Evolutionary conservation across 2,329 filamentous ascomycete genomes (phyloP).

Genomic region (Plenodomus biglobosus): DNA sequence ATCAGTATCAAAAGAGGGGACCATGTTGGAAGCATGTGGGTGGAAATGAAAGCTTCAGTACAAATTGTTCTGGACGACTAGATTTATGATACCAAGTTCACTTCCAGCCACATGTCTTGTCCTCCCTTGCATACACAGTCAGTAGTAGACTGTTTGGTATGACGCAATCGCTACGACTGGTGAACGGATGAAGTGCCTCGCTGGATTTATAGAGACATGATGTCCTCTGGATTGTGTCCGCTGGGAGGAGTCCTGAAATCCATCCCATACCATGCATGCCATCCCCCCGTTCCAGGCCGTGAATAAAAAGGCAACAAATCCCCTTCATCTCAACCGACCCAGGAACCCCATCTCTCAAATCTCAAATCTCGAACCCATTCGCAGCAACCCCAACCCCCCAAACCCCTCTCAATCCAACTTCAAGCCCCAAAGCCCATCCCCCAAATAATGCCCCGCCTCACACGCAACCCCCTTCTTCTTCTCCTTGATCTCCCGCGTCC

Average conservation of each 20-base stretch:
- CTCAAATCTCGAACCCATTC: neutral
- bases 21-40: neutral
- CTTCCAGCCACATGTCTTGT: conserved; percentile 1
- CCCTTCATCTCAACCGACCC: no score
- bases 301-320: no score
- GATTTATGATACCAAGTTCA: conserved; percentile 36
- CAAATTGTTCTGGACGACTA: conserved; percentile 15
- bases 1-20: neutral
- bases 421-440: conserved; percentile 89
- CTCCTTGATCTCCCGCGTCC: conserved; percentile 88
- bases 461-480: conserved; percentile 94
- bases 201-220: no score
- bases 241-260: no score
- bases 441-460: conserved; percentile 89
- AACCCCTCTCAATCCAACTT: conserved; percentile 52
- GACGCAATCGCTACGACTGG: no score
- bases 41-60: neutral
- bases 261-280: no score
- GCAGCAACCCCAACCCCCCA: no score
- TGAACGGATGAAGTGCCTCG: no score
- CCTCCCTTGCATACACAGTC: neutral
- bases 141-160: no score
- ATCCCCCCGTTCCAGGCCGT: no score
- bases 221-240: no score
- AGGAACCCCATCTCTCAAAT: no score